These are phyloP conservation scores for Monilinia fructicola DNA, from an alignment of 2,329 filamentous ascomycete species.

Conservation along the genomic window DNA sequence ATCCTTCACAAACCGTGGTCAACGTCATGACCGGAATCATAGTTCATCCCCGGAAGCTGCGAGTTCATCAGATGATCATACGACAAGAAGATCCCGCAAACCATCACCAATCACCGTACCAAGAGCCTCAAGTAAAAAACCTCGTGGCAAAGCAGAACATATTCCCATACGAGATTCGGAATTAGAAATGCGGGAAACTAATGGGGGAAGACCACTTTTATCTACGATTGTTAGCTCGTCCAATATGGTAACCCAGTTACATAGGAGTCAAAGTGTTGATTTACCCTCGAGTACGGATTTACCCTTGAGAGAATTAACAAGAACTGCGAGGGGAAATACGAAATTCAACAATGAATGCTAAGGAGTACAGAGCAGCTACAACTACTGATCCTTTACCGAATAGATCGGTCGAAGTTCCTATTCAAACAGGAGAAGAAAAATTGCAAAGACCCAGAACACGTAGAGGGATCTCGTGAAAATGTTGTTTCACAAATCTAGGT, in stretches of 20 bases:
- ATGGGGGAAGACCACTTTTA: constrained; percentile 27
- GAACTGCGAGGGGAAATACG: not conserved
- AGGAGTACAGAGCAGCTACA: not conserved
- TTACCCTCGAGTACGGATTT: constrained; percentile 15
- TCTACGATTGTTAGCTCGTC: constrained; percentile 36
- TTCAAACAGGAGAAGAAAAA: not conserved
- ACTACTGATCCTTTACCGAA: not conserved
- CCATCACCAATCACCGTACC: constrained; percentile 35
- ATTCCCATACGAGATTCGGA: constrained; percentile 31
- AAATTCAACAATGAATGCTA: constrained; percentile 11
- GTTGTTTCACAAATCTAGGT: not conserved
- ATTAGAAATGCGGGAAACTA: constrained; percentile 27
- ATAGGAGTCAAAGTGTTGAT: constrained; percentile 2
- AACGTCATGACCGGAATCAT: constrained; percentile 29
- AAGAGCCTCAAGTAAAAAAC: constrained; percentile 9
- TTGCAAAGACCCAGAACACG: not conserved
- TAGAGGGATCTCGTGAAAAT: not conserved
- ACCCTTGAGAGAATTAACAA: constrained; percentile 16
- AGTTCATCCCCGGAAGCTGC: constrained; percentile 32
- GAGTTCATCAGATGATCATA: constrained; percentile 27
- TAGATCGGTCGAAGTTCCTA: not conserved
- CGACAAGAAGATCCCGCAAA: constrained; percentile 30
- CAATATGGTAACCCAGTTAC: constrained; percentile 24
- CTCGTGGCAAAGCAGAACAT: constrained; percentile 33
- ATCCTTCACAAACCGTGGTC: constrained; percentile 26